Evolutionary conservation across 441 rosid genomes (phyloP).

Genomic region (Omphalea diandra): DNA sequence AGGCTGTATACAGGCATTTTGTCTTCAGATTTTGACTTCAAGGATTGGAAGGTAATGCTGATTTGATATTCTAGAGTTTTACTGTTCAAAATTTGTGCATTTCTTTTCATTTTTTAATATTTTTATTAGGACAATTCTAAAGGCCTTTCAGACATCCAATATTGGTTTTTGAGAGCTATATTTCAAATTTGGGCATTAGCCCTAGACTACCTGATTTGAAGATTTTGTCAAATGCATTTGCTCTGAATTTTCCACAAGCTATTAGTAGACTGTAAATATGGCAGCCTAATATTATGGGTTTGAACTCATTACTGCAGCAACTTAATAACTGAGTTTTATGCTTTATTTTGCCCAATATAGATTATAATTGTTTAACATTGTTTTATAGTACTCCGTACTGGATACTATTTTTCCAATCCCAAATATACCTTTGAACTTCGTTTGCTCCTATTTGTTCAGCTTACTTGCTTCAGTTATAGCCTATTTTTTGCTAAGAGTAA

Average conservation of each 20-base stretch:
- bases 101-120: not conserved
- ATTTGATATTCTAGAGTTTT: not conserved
- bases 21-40: constrained; percentile 65
- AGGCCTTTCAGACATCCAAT: not conserved
- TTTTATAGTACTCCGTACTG: not conserved
- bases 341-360: not conserved
- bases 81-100: not conserved
- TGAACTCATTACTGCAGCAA: not conserved
- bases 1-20: constrained; percentile 53
- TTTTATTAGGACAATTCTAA: not conserved
- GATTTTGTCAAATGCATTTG: no score
- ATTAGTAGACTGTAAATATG: no score
- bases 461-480: not conserved
- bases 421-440: not conserved
- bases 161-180: not conserved
- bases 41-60: constrained; percentile 64
- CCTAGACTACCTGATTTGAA: not conserved
- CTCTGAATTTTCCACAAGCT: no score
- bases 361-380: not conserved
- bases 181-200: not conserved
- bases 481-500: not conserved
- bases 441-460: not conserved
- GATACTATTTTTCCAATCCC: not conserved
- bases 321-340: not conserved
- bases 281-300: not conserved